These are phyloP conservation scores for Fusarium sp. DNA, from an alignment of 2,329 filamentous ascomycete genomes.

Conservation along the genomic window DNA sequence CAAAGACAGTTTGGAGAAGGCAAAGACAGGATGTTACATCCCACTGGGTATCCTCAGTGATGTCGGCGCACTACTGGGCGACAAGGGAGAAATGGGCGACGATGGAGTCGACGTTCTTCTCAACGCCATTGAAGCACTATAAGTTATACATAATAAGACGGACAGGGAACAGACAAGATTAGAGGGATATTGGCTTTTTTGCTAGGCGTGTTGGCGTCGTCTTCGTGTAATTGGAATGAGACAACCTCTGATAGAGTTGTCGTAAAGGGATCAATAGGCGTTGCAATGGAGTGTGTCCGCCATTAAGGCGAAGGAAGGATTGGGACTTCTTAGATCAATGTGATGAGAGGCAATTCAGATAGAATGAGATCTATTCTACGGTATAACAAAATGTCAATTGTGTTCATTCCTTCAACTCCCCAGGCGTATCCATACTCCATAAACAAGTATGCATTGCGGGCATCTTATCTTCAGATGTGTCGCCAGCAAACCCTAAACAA, in stretches of 20 bases:
- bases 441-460: too few relatives aligned
- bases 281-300: constrained; percentile 21
- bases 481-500: too few relatives aligned
- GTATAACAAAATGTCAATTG: not conserved
- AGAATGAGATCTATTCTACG: not conserved
- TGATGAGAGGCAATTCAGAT: not conserved
- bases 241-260: constrained; percentile 32
- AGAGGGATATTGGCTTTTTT: constrained; percentile 16
- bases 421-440: not conserved
- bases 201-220: constrained; percentile 28
- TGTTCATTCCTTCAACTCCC: not conserved
- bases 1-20: constrained; percentile 87
- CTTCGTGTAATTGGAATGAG: constrained; percentile 29
- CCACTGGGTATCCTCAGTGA: constrained; percentile 90
- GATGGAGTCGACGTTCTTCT: constrained; percentile 69
- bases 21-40: constrained; percentile 82
- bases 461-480: too few relatives aligned
- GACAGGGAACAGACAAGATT: not conserved
- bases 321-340: not conserved
- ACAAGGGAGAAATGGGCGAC: constrained; percentile 61
- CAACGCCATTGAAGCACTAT: constrained; percentile 68
- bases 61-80: constrained; percentile 79
- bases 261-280: constrained; percentile 30
- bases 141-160: not conserved
- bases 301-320: not conserved